These are phyloP conservation scores for Penicillium sp. DNA, from an alignment of 2,329 filamentous ascomycete genomes.

Conservation along the genomic window DNA sequence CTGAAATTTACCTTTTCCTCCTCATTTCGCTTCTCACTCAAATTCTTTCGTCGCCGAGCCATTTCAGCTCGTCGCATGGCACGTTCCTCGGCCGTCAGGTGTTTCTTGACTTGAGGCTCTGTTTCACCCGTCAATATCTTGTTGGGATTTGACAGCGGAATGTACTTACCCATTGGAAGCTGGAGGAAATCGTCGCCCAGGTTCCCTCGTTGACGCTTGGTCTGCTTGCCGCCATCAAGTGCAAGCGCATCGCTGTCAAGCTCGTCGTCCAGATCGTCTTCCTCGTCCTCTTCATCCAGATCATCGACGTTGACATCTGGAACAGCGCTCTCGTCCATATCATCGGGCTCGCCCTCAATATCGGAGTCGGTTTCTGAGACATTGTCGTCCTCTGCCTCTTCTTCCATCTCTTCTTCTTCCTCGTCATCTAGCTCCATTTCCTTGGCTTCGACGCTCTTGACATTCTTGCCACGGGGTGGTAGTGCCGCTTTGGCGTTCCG, in stretches of 20 bases:
- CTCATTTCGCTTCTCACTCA: constrained; percentile 72
- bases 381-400: constrained; percentile 51
- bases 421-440: constrained; percentile 43
- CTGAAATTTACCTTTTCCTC: constrained; percentile 62
- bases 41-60: constrained; percentile 67
- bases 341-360: constrained; percentile 47
- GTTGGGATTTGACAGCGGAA: not conserved
- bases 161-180: constrained; percentile 53
- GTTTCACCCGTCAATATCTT: constrained; percentile 15
- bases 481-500: constrained; percentile 37
- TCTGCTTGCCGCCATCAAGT: constrained; percentile 61
- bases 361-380: constrained; percentile 46
- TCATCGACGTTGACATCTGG: constrained; percentile 39
- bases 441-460: constrained; percentile 46
- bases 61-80: constrained; percentile 69
- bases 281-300: constrained; percentile 39
- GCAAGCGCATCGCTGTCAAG: constrained; percentile 44
- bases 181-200: constrained; percentile 50
- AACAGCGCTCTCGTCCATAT: constrained; percentile 46
- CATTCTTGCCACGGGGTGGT: constrained; percentile 31
- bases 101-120: constrained; percentile 69
- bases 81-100: constrained; percentile 67
- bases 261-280: constrained; percentile 42
- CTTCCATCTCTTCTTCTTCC: constrained; percentile 39
- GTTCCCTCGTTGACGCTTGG: constrained; percentile 62